Evolutionary conservation across 805 yeast genomes (phyloP).

Genomic region (Saturnispora saitoi): DNA sequence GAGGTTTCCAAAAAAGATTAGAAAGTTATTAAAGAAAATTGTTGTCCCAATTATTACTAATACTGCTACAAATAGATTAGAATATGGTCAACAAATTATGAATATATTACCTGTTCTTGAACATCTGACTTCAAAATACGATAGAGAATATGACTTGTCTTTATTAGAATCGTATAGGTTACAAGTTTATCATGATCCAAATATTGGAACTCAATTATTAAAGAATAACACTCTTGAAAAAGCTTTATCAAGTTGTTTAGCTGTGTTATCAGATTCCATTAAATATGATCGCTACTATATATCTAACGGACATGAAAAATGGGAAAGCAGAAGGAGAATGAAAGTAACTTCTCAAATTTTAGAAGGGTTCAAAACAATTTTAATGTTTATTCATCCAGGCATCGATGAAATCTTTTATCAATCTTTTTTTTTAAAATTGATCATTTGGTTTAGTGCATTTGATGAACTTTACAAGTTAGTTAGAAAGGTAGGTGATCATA

Average conservation of each 20-base stretch:
- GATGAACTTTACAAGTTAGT: constrained; percentile 49
- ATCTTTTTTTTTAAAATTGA: constrained; percentile 30
- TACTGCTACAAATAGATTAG: constrained; percentile 37
- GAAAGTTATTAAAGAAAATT: constrained; percentile 40
- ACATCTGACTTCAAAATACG: constrained; percentile 35
- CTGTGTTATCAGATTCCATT: constrained; percentile 2
- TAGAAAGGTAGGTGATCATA: constrained; percentile 63
- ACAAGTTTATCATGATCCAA: constrained; percentile 27
- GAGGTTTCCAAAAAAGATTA: constrained; percentile 44
- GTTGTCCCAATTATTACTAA: constrained; percentile 50
- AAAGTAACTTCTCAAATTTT: constrained; percentile 7
- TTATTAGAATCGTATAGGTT: constrained; percentile 24
- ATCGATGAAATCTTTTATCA: constrained; percentile 15
- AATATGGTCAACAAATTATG: constrained; percentile 45
- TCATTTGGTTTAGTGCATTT: constrained; percentile 42
- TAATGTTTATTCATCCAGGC: constrained; percentile 23
- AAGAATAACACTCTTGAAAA: constrained; percentile 32
- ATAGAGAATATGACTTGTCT: constrained; percentile 41
- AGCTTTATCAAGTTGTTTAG: constrained; percentile 31
- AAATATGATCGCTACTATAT: constrained; percentile 11
- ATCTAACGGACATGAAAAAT: constrained; percentile 1
- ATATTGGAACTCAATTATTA: constrained; percentile 32
- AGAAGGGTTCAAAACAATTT: constrained; percentile 18
- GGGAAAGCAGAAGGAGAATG: constrained; percentile 12
- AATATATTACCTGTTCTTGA: constrained; percentile 46